A percentile compares a stretch with the other conserved stretches of the same genome.
These are phyloP conservation scores for Ceratocystiopsis minuta DNA, from an alignment of 2,329 filamentous ascomycete genomes.

Conservation along the genomic window DNA sequence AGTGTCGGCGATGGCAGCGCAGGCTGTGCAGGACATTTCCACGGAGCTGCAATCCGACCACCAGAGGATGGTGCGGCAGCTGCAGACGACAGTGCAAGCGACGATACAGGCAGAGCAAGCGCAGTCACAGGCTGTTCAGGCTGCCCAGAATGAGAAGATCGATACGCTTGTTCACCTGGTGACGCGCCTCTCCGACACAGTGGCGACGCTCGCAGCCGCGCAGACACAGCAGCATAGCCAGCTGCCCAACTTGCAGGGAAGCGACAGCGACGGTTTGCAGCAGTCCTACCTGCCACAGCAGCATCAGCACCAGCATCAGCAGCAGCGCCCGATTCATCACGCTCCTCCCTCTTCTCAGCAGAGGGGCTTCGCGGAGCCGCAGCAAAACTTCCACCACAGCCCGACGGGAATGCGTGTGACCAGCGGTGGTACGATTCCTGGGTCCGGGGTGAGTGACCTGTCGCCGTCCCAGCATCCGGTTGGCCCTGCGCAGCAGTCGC, in stretches of 20 bases:
- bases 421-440: too few species aligned
- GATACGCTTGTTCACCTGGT: conserved; percentile 53
- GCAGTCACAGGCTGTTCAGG: conserved; percentile 18
- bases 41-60: conserved; percentile 39
- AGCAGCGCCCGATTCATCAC: not conserved
- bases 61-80: too few species aligned
- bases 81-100: conserved; percentile 14
- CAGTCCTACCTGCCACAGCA: not conserved
- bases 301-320: not conserved
- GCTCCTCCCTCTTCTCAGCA: too few species aligned
- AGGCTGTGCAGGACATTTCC: conserved; percentile 49
- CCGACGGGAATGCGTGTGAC: too few species aligned
- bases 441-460: too few species aligned
- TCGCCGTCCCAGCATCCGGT: conserved; percentile 9
- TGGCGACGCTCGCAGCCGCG: conserved; percentile 49
- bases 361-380: not conserved
- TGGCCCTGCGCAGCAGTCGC: conserved; percentile 11
- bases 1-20: conserved; percentile 44
- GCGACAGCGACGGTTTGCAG: not conserved
- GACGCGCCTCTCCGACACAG: conserved; percentile 46
- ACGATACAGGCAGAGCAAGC: conserved; percentile 19
- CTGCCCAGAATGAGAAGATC: conserved; percentile 44
- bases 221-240: conserved; percentile 53
- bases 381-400: conserved; percentile 10
- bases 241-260: conserved; percentile 32